Conservation (phyloP, 768 basidiomycete species). For the Mycena latifolia region DNA sequence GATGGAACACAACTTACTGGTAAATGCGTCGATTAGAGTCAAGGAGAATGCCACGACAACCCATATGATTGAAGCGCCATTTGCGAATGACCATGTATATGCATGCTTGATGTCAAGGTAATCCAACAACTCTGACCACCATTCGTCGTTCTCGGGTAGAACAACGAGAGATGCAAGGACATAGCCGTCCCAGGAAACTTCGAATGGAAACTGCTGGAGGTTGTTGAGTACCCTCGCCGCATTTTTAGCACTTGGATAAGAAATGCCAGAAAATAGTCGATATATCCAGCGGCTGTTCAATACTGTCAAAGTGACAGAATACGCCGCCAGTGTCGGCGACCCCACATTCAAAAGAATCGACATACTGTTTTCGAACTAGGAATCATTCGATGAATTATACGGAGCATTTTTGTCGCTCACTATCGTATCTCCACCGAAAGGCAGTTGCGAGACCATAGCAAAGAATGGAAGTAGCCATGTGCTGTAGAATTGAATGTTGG, state of each 20-base stretch:
- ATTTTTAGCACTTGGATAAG: no score
- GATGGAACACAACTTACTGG: no score
- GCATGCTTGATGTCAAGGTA: conserved; percentile 27
- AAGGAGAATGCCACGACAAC: neutral
- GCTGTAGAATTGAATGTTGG: neutral
- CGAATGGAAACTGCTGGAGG: no score
- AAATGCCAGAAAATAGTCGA: no score
- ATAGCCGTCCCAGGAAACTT: no score
- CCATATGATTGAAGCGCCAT: neutral
- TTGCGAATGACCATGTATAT: conserved; percentile 47
- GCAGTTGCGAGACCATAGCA: neutral
- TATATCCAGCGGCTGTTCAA: no score
- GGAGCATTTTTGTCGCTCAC: neutral
- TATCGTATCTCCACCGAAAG: neutral
- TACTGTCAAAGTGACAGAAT: no score
- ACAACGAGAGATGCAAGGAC: conserved; percentile 12
- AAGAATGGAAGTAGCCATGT: neutral
- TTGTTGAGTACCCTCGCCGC: no score
- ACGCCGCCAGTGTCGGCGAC: no score
- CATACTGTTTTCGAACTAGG: no score
- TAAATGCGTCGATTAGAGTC: neutral
- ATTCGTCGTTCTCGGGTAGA: conserved; percentile 26
- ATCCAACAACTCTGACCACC: conserved; percentile 16
- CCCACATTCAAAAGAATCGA: no score
- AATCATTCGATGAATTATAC: neutral